Evolutionary conservation across 352 stramenopile genomes (phyloP), one percentile per base, ranked within the genome.

Genomic region (Phytophthora colocasiae): DNA sequence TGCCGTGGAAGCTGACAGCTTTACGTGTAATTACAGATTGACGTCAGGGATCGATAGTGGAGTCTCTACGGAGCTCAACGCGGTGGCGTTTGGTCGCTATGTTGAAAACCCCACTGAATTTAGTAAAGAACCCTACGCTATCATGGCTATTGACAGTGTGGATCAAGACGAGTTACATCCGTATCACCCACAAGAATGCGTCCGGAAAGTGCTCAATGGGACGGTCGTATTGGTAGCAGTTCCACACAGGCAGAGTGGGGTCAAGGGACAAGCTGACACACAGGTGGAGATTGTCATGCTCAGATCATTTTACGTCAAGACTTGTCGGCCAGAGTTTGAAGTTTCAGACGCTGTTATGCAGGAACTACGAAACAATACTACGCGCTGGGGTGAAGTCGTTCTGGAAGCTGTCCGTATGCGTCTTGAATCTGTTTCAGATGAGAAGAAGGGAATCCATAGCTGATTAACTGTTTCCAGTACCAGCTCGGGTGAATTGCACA

Each of bases 111-210:
- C 32, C 4, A 24, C 11, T 11, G 22, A 1, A 7, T 22, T 34
- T 6, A 29, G 39, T 19, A 45, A 52, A 7, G 40, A 53, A 14
- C 48, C 51, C 0, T 66, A 63, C 24, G 70, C 59, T 15, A 45
- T 77, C 1, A 11, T 63, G 9, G 31, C 59, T 4, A 49, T 64
- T 10, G 59, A 76, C 38, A 64, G 44, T 29, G 66, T 78, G 11
- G 69, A 78, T 17, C 31, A 72, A 15, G 73, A 81, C 39, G 66
- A 76, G 2, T 43, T 81, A 31, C 51, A 80, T 46, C 75, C 75
- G 12, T 83, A 83, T 15, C 31, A 63, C 0, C 70, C 67, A 1
- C 12, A 55, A 9, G 54, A 78, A 38, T 60, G 58, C 10, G 27
- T 77, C 8, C 69, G 66, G 2, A 74, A 75, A 39, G 50, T 70